Percentiles rank a stretch among this genome's conserved stretches.
These are phyloP conservation scores for Candida lessepsii DNA, from an alignment of 805 yeast species.

Conservation along the genomic window DNA sequence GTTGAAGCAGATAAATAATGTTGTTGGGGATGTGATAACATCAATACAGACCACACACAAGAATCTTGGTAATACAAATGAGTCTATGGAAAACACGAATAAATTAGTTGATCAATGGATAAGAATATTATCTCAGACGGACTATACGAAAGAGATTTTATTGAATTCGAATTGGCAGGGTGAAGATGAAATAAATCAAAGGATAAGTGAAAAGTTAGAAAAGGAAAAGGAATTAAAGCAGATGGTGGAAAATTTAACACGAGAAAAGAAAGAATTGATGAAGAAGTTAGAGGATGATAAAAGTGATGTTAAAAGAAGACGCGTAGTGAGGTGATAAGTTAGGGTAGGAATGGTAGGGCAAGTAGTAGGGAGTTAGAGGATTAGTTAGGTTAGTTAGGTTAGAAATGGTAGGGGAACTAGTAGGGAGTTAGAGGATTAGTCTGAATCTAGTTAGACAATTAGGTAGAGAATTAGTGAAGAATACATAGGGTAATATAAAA, in stretches of 20 bases:
- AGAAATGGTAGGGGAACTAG: too few species aligned
- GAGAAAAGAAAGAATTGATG: constrained; percentile 25
- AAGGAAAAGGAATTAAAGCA: constrained; percentile 24
- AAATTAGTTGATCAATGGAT: constrained; percentile 59
- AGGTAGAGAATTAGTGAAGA: too few species aligned
- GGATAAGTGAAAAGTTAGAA: constrained; percentile 17
- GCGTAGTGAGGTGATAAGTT: not conserved
- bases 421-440: too few species aligned
- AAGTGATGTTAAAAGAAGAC: constrained; percentile 4
- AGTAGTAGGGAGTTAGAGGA: too few species aligned
- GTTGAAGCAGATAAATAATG: constrained; percentile 29
- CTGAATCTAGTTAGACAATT: too few species aligned
- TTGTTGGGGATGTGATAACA: constrained; percentile 28
- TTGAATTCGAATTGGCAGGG: constrained; percentile 45
- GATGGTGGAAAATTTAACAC: constrained; percentile 24
- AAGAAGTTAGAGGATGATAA: constrained; percentile 17
- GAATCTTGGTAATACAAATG: constrained; percentile 32
- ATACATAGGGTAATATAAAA: too few species aligned
- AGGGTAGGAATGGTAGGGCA: too few species aligned
- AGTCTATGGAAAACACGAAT: constrained; percentile 48
- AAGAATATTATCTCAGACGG: constrained; percentile 59
- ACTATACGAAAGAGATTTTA: constrained; percentile 49
- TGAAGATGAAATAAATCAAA: constrained; percentile 18
- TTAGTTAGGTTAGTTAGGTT: too few species aligned
- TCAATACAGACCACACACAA: constrained; percentile 27